Conservation (phyloP, 2,329 filamentous ascomycete species). For the Pestalotiopsis sp. region DNA sequence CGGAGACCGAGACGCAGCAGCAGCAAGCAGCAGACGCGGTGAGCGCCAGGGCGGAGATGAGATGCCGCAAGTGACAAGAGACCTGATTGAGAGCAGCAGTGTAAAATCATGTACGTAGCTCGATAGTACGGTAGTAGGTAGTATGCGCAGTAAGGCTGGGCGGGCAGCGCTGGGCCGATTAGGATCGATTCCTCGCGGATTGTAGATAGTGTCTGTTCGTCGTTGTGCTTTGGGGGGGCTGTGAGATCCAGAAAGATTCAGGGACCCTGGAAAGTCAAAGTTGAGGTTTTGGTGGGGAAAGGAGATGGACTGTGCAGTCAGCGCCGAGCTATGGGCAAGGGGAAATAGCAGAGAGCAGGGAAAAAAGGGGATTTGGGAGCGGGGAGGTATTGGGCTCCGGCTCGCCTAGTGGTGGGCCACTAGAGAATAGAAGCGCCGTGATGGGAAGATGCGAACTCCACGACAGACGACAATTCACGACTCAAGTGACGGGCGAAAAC, state of each 20-base stretch:
- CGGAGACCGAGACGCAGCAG: neutral
- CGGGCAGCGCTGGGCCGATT: neutral
- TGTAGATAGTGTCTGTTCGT: neutral
- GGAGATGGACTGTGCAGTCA: conserved; percentile 3
- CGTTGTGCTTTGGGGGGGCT: neutral
- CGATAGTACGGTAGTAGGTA: neutral
- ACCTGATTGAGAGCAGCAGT: neutral
- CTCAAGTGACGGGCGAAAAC: neutral
- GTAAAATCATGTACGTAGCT: neutral
- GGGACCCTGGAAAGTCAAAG: conserved; percentile 7
- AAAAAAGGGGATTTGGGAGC: neutral
- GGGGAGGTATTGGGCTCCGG: neutral
- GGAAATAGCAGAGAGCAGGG: neutral
- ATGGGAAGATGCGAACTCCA: neutral
- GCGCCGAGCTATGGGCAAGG: neutral
- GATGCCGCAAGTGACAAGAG: neutral
- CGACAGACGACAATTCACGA: neutral
- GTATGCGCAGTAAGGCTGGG: neutral
- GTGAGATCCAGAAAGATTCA: conserved; percentile 3
- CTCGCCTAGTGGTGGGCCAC: neutral
- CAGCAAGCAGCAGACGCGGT: neutral
- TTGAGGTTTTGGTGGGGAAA: conserved; percentile 6
- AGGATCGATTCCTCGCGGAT: neutral
- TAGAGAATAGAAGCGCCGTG: neutral
- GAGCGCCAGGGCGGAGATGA: neutral